phyloP scores from a whole-genome alignment of 2,329 filamentous ascomycete species.

The Sporothrix curviconia region DNA sequence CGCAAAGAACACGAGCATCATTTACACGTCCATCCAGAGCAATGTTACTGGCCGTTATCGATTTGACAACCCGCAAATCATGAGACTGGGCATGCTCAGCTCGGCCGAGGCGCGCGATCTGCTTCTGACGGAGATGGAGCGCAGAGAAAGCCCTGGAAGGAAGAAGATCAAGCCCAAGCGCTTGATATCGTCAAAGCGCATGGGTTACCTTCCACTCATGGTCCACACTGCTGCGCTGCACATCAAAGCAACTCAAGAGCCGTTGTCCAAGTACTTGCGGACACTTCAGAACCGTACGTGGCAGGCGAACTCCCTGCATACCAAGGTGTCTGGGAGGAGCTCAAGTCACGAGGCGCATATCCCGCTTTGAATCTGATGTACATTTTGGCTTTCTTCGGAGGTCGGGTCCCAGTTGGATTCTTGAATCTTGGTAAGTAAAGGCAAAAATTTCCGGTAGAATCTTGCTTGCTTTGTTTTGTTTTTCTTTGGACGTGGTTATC shows the following conservation, averaged over 20 bases:
- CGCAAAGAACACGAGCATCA: slow-evolving; percentile 54
- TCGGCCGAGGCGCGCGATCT: slow-evolving; percentile 53
- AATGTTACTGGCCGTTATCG: slow-evolving; percentile 48
- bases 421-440: slow-evolving; percentile 50
- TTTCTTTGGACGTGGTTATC: neutral
- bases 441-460: no score
- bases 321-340: slow-evolving; percentile 41
- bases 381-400: slow-evolving; percentile 58
- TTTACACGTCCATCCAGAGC: slow-evolving; percentile 61
- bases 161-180: slow-evolving; percentile 50
- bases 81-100: slow-evolving; percentile 49
- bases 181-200: slow-evolving; percentile 56
- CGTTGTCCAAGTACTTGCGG: slow-evolving; percentile 54
- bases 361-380: slow-evolving; percentile 60
- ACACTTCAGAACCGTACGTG: slow-evolving; percentile 50
- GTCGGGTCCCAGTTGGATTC: slow-evolving; percentile 60
- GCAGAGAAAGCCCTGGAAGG: slow-evolving; percentile 46
- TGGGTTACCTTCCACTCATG: slow-evolving; percentile 60
- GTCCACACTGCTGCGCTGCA: slow-evolving; percentile 60
- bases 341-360: slow-evolving; percentile 38
- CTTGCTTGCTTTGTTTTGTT: neutral
- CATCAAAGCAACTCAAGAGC: slow-evolving; percentile 54
- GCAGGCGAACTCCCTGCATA: slow-evolving; percentile 44
- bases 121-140: slow-evolving; percentile 56
- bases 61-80: slow-evolving; percentile 52